Percentiles rank a stretch among this genome's conserved stretches.
phyloP scores from a whole-genome alignment of 805 yeast species.

The Yueomyces sp. region DNA sequence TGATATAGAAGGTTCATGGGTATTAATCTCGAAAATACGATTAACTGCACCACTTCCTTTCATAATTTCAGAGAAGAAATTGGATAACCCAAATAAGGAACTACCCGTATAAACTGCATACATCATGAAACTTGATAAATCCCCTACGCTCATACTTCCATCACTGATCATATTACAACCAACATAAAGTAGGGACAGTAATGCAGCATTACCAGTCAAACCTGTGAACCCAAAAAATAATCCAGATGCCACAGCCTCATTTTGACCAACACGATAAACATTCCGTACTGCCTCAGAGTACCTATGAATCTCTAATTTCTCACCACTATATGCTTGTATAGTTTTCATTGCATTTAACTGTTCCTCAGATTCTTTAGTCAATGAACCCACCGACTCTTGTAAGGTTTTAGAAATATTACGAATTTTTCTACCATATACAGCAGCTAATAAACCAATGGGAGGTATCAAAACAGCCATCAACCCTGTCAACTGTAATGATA shows the following conservation, averaged over 20 bases:
- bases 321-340: constrained; percentile 85
- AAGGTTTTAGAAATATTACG: constrained; percentile 60
- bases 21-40: constrained; percentile 76
- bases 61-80: constrained; percentile 88
- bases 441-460: constrained; percentile 65
- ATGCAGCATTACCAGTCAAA: constrained; percentile 67
- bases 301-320: constrained; percentile 57
- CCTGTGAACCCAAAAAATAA: constrained; percentile 68
- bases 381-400: constrained; percentile 72
- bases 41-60: constrained; percentile 96
- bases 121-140: constrained; percentile 85
- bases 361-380: constrained; percentile 87
- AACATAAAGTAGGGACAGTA: constrained; percentile 61
- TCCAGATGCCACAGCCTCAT: constrained; percentile 72
- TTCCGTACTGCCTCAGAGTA: constrained; percentile 60
- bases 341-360: constrained; percentile 75
- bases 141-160: constrained; percentile 76
- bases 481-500: constrained; percentile 69
- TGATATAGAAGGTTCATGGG: constrained; percentile 58
- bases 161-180: constrained; percentile 73
- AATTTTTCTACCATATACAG: constrained; percentile 70
- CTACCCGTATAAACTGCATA: constrained; percentile 89
- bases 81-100: constrained; percentile 83
- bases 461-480: constrained; percentile 75
- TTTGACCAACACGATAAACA: constrained; percentile 53